phyloP scores from a whole-genome alignment of 306 rosid species.

The Sesbania bispinosa region DNA sequence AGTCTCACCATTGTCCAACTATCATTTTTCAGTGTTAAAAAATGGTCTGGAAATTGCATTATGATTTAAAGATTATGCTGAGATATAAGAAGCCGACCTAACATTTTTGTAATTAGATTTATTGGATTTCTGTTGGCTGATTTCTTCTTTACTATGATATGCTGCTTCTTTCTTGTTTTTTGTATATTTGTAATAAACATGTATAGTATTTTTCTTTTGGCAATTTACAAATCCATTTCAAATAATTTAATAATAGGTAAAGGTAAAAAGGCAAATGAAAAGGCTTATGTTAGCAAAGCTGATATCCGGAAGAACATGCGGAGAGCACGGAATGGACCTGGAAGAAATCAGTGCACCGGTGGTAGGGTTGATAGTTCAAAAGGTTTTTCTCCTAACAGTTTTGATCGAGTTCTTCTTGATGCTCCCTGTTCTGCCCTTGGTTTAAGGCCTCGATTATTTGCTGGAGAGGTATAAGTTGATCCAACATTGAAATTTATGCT shows the following conservation, averaged over 20 bases:
- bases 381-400: constrained; percentile 83
- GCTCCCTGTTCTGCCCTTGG: constrained; percentile 99
- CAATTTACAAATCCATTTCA: constrained; percentile 3
- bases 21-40: not conserved
- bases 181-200: not conserved
- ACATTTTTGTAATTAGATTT: constrained; percentile 3
- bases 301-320: constrained; percentile 63
- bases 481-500: not conserved
- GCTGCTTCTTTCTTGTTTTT: constrained; percentile 13
- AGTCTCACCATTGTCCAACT: not conserved
- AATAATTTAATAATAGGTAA: constrained; percentile 43
- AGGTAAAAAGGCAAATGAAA: constrained; percentile 42
- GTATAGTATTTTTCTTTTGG: constrained; percentile 18
- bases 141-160: constrained; percentile 11
- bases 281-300: constrained; percentile 66
- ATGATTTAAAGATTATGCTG: not conserved
- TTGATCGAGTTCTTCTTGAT: constrained; percentile 96
- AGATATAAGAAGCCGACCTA: constrained; percentile 6
- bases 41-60: not conserved
- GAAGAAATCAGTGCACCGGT: constrained; percentile 75
- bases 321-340: constrained; percentile 74
- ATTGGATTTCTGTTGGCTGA: not conserved
- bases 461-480: constrained; percentile 68
- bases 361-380: constrained; percentile 73
- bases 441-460: constrained; percentile 86